Percentiles rank a stretch among this genome's conserved stretches.
Conservation (phyloP, 768 basidiomycete species). For the Amanita phalloides region DNA sequence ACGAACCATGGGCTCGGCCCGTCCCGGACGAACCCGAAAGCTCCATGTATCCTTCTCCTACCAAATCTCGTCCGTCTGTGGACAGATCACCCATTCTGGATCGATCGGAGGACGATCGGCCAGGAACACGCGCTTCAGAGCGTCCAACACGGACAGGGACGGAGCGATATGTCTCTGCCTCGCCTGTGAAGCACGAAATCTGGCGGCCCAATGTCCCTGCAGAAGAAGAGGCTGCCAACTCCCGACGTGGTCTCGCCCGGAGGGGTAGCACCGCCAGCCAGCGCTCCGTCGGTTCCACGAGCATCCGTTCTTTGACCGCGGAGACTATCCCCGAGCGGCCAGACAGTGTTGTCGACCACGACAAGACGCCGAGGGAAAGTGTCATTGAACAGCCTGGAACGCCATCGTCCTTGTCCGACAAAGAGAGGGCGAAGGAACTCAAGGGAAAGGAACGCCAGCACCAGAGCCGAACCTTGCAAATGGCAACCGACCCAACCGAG, state of each 20-base stretch:
- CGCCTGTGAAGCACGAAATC: conserved; percentile 5
- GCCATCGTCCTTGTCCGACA: neutral
- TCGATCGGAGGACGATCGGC: conserved; percentile 5
- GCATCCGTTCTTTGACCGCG: conserved; percentile 4
- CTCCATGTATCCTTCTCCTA: neutral
- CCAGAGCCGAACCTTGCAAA: conserved; percentile 2
- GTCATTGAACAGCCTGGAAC: too few relatives aligned
- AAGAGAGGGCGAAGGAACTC: neutral
- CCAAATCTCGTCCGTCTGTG: conserved; percentile 1
- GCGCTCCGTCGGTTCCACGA: conserved; percentile 3
- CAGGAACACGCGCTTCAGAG: conserved; percentile 1
- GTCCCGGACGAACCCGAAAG: neutral
- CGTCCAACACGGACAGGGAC: neutral
- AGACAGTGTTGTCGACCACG: neutral
- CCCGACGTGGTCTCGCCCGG: neutral
- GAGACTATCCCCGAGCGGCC: conserved; percentile 4
- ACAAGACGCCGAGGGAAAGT: too few relatives aligned
- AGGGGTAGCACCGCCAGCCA: conserved; percentile 4
- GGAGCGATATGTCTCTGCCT: neutral
- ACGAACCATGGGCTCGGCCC: neutral
- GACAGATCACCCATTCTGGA: conserved; percentile 3
- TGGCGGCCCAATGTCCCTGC: neutral
- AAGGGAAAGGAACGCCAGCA: conserved; percentile 4
- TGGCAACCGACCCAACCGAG: conserved; percentile 1
- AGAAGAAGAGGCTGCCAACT: neutral